Base-by-base conservation (phyloP, 2,329 filamentous ascomycete genomes). In the Rhinocladiella mackenziei region DNA sequence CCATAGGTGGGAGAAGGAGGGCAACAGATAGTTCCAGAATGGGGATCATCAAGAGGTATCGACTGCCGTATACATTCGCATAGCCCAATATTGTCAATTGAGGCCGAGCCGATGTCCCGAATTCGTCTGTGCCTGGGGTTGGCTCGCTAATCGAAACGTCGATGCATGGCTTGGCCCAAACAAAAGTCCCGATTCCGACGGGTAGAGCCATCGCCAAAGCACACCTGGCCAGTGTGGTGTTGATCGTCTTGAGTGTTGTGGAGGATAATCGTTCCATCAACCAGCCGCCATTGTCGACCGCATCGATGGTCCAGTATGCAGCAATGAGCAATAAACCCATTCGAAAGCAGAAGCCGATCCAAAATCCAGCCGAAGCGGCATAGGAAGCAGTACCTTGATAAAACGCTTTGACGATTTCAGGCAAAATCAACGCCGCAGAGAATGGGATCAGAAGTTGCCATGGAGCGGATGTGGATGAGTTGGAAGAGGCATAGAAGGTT, bases 1-100 rank as follows among this genome's bases (percentile, higher is more conserved):
- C 92, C 86, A 98, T 94, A 11, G 92, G 92, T 64, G 97, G 97
- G 52, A 91, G 85, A 18, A 97, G 75, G 5, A 96, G 75, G 41
- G 88, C 43, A 8, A 54, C 38, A 9, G 97, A 96, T 53, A 91
- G 84, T 18, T 97, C 75, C 5, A 96, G 75, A 39, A 88, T 88
- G 54, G 87, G 73, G 2, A 89, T 77, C 5, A 97, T 76, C 23
- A 97, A 73, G 55, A 95, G 82, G 66, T 94, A 97, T 19, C 91
- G 84, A 1, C 87, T 84, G 45, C 92, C 92, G 60, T 95, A 83
- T n/a, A 87, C 80, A 60, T 98, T 98, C 53, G 84, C 86, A 66
- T 94, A 97, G 32, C 92, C 92, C 13, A 94, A 76, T 48, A 96
- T 84, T 22, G 84, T 86, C 48, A 96, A 80, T 3, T 72, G 67